Evolutionary conservation across 228 moss, liverwort and hornwort genomes (phyloP), one percentile per base, ranked within the genome.

Genomic region (Sphagnum magellanicum): DNA sequence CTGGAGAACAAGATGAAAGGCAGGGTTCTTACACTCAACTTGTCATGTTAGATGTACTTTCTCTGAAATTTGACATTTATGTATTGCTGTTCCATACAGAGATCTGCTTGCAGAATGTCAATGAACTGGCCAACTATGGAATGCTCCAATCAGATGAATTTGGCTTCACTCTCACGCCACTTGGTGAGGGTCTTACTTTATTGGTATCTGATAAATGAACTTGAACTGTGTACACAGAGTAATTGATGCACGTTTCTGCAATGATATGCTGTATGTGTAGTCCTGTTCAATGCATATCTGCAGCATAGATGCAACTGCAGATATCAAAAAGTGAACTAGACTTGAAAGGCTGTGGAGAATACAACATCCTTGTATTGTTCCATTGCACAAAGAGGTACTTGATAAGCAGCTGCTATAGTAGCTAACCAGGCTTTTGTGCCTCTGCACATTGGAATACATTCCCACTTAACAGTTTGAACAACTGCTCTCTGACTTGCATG

Each of bases 1-100:
- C 84, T 98, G 78, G 94, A 94, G 67, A 92, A 93, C 73, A 90
- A 89, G 63, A 71, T 94, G 78, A 98, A 94, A 80, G 98, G 98
- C 90, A 10, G 62, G 47, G 47, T 63, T 63, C 9, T 63, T 16
- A 63, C 9, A 63, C 47, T 8, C 47, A 8, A 32, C 57, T 52
- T n/a, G 7, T 16, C 15, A 6, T 53, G 32, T 69, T 52, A 11
- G 49, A 15, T 48, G 49, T 49, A 16, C 52, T n/a, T 50, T 66
- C 49, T 50, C 14, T 49, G 16, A 46, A 16, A 49, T 10, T 67
- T 67, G 48, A 32, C 32, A 32, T 32, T 32, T 32, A 32, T 32
- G 32, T 32, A 32, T 32, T 32, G 32, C 32, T 32, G 66, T 50
- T 15, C 13, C 14, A 57, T 80, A 73, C 82, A 98, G 98, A 84